phyloP scores from a whole-genome alignment of 139 green algal genomes.

The Chlorella sp. region DNA sequence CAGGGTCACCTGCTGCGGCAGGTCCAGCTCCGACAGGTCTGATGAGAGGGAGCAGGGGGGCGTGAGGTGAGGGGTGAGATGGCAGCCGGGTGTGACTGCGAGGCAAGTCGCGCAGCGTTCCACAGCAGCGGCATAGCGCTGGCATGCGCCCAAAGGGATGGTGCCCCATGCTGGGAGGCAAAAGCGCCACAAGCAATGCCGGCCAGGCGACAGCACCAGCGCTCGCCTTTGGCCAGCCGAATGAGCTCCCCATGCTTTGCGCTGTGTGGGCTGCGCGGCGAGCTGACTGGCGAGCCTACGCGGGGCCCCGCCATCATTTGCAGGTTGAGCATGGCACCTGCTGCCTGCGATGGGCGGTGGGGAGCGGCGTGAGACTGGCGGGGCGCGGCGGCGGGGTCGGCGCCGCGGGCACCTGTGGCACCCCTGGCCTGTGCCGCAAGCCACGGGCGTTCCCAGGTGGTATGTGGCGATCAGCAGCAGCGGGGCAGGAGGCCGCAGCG shows the following conservation, averaged over 20 bases:
- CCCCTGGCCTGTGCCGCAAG: too few relatives aligned
- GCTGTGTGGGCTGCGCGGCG: background rate
- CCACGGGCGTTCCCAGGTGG: too few relatives aligned
- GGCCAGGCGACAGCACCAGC: background rate
- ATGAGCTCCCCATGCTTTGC: too few relatives aligned
- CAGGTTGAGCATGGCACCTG: background rate
- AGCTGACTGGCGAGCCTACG: background rate
- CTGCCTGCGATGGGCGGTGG: too few relatives aligned
- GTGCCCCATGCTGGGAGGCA: too few relatives aligned
- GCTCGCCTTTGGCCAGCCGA: too few relatives aligned
- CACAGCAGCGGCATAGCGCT: background rate
- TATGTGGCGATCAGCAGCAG: too few relatives aligned
- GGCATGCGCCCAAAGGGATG: background rate
- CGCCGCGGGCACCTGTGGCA: too few relatives aligned
- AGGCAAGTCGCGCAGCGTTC: background rate
- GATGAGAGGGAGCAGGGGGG: background rate
- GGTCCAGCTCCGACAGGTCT: slow-evolving; percentile 32
- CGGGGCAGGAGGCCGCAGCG: too few relatives aligned
- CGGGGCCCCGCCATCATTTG: background rate
- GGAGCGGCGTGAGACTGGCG: too few relatives aligned
- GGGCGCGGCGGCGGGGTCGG: too few relatives aligned
- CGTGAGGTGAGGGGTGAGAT: background rate
- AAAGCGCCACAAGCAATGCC: too few relatives aligned
- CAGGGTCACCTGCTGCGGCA: background rate
- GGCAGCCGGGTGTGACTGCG: background rate